These are phyloP conservation scores for Exophiala spinifera DNA, from an alignment of 2,329 filamentous ascomycete genomes.

Conservation along the genomic window DNA sequence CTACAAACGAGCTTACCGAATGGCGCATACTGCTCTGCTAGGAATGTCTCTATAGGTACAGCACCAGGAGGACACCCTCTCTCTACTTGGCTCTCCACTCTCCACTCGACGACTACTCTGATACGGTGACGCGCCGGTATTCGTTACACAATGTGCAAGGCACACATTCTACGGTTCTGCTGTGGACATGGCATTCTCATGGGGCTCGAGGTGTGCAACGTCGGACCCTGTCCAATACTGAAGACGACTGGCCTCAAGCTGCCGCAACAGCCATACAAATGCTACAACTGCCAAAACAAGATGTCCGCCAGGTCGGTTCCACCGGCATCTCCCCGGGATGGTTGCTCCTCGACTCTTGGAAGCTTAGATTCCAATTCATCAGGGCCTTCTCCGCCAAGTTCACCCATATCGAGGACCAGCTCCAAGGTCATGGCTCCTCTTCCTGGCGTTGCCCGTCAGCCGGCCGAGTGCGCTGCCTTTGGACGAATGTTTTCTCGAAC, in stretches of 20 bases:
- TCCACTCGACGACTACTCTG: neutral
- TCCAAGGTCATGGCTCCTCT: conserved; percentile 20
- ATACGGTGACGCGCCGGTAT: neutral
- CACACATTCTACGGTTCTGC: conserved; percentile 29
- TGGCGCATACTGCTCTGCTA: neutral
- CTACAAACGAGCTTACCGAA: neutral
- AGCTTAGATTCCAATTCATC: conserved; percentile 22
- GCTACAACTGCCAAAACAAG: conserved; percentile 28
- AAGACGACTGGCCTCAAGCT: conserved; percentile 27
- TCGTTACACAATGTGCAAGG: conserved; percentile 27
- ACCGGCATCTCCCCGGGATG: conserved; percentile 14
- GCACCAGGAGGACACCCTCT: conserved; percentile 3
- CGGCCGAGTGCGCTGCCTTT: conserved; percentile 20
- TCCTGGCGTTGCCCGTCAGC: conserved; percentile 24
- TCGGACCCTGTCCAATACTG: conserved; percentile 25
- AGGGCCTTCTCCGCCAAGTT: conserved; percentile 14
- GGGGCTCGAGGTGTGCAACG: conserved; percentile 25
- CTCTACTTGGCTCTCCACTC: conserved; percentile 9
- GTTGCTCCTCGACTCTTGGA: conserved; percentile 23
- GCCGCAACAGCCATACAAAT: conserved; percentile 30
- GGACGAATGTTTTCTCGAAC: conserved; percentile 14
- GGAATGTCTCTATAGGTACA: conserved; percentile 12
- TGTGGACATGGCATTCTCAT: conserved; percentile 29
- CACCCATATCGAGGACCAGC: conserved; percentile 16
- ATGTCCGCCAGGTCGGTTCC: conserved; percentile 12